Percentiles rank a stretch among this genome's conserved stretches.
phyloP scores from a whole-genome alignment of 1,139 yeast genomes.

The Starmera stellimalicola region DNA sequence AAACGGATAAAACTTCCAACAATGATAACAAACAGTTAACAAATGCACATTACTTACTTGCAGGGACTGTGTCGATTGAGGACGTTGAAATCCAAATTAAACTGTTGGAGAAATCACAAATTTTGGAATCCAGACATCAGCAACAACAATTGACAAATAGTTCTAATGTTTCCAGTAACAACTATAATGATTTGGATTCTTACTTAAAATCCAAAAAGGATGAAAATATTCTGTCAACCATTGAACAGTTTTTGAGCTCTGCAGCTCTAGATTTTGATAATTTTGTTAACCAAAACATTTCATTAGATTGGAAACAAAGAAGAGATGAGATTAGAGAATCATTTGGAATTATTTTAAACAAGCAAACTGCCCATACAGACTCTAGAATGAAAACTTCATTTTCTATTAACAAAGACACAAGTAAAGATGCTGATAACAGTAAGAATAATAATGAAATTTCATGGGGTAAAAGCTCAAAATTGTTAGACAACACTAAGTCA shows the following conservation, averaged over 20 bases:
- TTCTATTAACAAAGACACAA: conserved; percentile 5
- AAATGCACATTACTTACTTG: conserved; percentile 83
- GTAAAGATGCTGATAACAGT: conserved; percentile 5
- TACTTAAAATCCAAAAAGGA: conserved; percentile 65
- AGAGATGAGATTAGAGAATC: conserved; percentile 64
- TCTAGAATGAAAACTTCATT: neutral
- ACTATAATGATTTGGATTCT: conserved; percentile 36
- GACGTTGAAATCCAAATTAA: conserved; percentile 68
- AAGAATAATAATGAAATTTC: conserved; percentile 19
- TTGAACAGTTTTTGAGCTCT: conserved; percentile 66
- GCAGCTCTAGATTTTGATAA: conserved; percentile 81
- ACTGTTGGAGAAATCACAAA: conserved; percentile 19
- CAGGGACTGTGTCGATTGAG: conserved; percentile 86
- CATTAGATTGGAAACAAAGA: conserved; percentile 77
- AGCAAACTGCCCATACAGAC: conserved; percentile 8
- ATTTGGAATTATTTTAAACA: conserved; percentile 38
- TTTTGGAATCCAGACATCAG: conserved; percentile 14
- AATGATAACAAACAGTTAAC: conserved; percentile 41
- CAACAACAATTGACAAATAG: neutral
- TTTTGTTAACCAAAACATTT: conserved; percentile 62
- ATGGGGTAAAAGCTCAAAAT: conserved; percentile 24
- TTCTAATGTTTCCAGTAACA: conserved; percentile 15
- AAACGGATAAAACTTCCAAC: conserved; percentile 14
- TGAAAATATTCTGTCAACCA: conserved; percentile 72
- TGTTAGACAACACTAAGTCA: conserved; percentile 23